Percentiles rank a stretch among this genome's conserved stretches.
Evolutionary conservation across 2,329 filamentous ascomycete species (phyloP).

Genomic region (Thelonectria rubi): DNA sequence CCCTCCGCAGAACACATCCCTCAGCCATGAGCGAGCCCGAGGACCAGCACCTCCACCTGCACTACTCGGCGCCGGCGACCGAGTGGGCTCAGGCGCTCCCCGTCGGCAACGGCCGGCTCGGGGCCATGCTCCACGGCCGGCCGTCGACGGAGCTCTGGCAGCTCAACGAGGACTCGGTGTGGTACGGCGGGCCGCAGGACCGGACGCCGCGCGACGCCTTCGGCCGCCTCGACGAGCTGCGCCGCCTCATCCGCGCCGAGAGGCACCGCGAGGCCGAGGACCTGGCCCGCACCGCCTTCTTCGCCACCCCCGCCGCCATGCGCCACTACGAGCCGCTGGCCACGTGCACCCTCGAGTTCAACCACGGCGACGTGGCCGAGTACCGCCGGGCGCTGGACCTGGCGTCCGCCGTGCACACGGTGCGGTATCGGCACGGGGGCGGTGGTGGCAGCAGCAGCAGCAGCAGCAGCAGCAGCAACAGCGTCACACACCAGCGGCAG

Average conservation of each 20-base stretch:
- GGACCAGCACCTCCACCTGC: conserved; percentile 30
- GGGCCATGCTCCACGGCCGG: conserved; percentile 55
- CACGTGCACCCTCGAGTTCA: conserved; percentile 50
- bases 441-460: conserved; percentile 31
- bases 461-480: too few species aligned
- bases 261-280: conserved; percentile 38
- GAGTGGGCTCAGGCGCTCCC: conserved; percentile 51
- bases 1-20: too few species aligned
- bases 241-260: conserved; percentile 37
- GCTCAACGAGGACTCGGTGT: conserved; percentile 60
- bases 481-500: conserved; percentile 48
- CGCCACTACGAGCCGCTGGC: conserved; percentile 47
- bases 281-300: conserved; percentile 36
- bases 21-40: background rate
- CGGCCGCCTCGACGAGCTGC: conserved; percentile 29
- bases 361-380: conserved; percentile 42
- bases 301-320: conserved; percentile 38
- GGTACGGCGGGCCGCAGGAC: conserved; percentile 56
- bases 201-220: conserved; percentile 50
- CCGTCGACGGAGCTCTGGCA: conserved; percentile 51
- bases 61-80: conserved; percentile 38
- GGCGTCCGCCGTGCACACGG: conserved; percentile 46
- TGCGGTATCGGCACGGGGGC: conserved; percentile 48
- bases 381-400: conserved; percentile 54
- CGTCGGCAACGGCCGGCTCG: conserved; percentile 58